Base-by-base conservation (phyloP, 768 basidiomycete species). In the Tephrocybe rancida region DNA sequence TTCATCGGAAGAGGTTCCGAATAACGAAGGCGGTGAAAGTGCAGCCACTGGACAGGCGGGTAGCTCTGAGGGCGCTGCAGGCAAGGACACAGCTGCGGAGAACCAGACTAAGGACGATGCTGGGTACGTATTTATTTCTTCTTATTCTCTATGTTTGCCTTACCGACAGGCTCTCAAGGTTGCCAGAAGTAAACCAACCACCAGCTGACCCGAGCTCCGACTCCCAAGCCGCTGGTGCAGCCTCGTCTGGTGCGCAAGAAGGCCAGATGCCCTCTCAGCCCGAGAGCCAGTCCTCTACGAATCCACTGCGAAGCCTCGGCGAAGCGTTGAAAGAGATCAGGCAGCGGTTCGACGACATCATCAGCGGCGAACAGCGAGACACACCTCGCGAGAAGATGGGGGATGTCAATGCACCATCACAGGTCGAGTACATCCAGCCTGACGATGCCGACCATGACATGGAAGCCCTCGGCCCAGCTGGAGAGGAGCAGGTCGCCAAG, bases 401-500 rank as follows among this genome's bases (percentile, higher is more conserved):
- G 37, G 73, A 80, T 32, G 66, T 71, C 0, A 68, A 64, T 9
- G 67, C 70, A 14, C 63, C 73, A 2, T 71, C 80, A 7, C 82
- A 85, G 59, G 68, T 97, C 13, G 92, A 97, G 67, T 93, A 96
- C 68, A 71, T 90, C 35, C 78, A 78, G 51, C 82, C 89, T 1
- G 86, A 86, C 34, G 86, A 88, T 44, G 76, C 72, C 25, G 84
- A 82, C 55, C 73, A 87, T 50, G 82, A 87, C 29, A 90, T 90
- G 84, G 93, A 96, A 69, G 93, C 95, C 1, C 80, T 98, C 19
- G 96, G 93, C 5, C 85, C 92, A 1, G 88, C 95, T 2, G 85
- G 81, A 9, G 86, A 92, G 38, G 93, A 96, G 60, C 85, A 95
- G 65, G 82, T 84, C 10, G 87, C 90, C 16, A 90, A 87, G 63